phyloP scores from a whole-genome alignment of 2,329 filamentous ascomycete genomes.

The Daldinia eschscholtzii region DNA sequence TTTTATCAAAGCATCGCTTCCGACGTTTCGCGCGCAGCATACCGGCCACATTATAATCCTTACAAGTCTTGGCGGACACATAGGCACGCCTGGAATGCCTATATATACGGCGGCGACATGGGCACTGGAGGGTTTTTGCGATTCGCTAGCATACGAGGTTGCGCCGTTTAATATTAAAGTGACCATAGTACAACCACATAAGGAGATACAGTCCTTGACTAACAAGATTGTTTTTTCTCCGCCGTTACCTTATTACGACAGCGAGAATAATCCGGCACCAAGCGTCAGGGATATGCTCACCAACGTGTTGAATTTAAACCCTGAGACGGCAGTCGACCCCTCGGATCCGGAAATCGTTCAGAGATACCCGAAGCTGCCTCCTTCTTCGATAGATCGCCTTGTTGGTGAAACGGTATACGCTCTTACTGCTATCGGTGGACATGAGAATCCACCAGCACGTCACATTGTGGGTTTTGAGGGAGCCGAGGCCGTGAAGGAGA shows the following conservation, averaged over 20 bases:
- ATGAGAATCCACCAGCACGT: slow-evolving; percentile 93
- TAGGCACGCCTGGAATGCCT: slow-evolving; percentile 90
- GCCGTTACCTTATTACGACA: slow-evolving; percentile 74
- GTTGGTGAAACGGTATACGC: slow-evolving; percentile 93
- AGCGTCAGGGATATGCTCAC: slow-evolving; percentile 86
- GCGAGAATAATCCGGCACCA: slow-evolving; percentile 79
- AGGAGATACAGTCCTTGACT: slow-evolving; percentile 89
- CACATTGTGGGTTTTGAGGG: slow-evolving; percentile 96
- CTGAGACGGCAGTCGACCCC: slow-evolving; percentile 68
- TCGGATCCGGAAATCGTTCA: slow-evolving; percentile 65
- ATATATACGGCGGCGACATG: slow-evolving; percentile 94
- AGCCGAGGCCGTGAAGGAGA: slow-evolving; percentile 89
- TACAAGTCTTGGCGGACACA: slow-evolving; percentile 90
- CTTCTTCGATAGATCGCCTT: slow-evolving; percentile 76
- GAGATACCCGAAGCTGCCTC: slow-evolving; percentile 80
- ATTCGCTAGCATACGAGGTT: slow-evolving; percentile 94
- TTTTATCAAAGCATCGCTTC: slow-evolving; percentile 89
- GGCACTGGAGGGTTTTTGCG: slow-evolving; percentile 96
- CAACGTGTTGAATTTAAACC: slow-evolving; percentile 81
- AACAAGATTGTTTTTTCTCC: slow-evolving; percentile 90
- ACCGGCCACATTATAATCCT: slow-evolving; percentile 92
- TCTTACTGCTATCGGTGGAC: slow-evolving; percentile 89
- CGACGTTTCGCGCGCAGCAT: slow-evolving; percentile 81
- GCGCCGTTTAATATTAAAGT: slow-evolving; percentile 97
- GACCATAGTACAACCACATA: slow-evolving; percentile 94